Evolutionary conservation across 2,329 filamentous ascomycete genomes (phyloP), one percentile per base, ranked within the genome.

Genomic region (Neoarthrinium moseri): DNA sequence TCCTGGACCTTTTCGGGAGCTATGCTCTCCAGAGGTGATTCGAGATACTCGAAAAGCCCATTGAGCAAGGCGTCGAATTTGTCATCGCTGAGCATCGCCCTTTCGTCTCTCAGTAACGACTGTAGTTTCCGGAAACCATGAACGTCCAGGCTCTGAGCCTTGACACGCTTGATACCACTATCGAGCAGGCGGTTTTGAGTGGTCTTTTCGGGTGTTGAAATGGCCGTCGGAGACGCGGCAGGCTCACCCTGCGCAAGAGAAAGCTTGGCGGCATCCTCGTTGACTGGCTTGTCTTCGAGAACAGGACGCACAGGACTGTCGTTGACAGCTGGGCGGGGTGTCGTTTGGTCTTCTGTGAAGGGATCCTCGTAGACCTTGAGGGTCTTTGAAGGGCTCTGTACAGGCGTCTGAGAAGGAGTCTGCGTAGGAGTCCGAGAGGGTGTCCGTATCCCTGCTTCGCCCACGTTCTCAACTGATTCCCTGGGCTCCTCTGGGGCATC

Each of bases 101-200:
- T 78, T 59, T 75, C 80, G 48, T 87, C 84, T 52, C 86, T 83
- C 49, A 90, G 77, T 52, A 91, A 77, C 30, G 84, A 84, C 63
- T 91, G 87, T 39, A 91, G 72, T 58, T 88, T 87, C 43, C 87
- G 81, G 73, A 91, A 90, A 46, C 87, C 87, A 59, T 91, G 87
- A 4, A 88, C 86, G 59, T 91, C 88, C n/a, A 92, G 77, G 1
- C 81, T 81, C 56, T 82, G 81, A 23, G 80, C 75, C 54, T 83
- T 83, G 55, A 91, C 84, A 52, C 87, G 86, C 42, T 82, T 73
- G 54, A 91, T 87, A 40, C 86, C 88, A 56, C 87, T 91, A 24
- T 85, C 80, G 5, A 92, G 74, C 20, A 91, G 71, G 35, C 84
- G 80, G 56, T 75, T 81, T 53, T 84, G 80, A 38, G 75, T 76